Evolutionary conservation across 1,284 basidiomycete species (phyloP), one percentile per base, ranked within the genome.

Genomic region (Coniophora puteana): DNA sequence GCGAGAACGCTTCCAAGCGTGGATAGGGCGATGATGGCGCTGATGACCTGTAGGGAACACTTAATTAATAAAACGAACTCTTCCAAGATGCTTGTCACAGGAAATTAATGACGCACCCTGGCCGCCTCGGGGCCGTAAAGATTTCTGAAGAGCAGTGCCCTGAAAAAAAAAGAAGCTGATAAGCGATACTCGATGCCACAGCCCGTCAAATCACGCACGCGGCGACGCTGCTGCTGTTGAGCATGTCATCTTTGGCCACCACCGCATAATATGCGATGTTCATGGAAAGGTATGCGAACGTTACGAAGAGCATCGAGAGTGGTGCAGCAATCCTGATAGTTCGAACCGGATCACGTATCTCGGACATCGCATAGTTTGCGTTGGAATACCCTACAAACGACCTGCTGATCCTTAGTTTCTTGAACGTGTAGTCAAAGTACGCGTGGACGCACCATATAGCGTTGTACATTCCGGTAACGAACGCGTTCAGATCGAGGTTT

Each of bases 181-280:
- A 7, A 23, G n/a, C n/a, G n/a, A n/a, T n/a, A n/a, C n/a, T n/a
- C n/a, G n/a, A n/a, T n/a, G n/a, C n/a, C n/a, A n/a, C 22, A 10
- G 33, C 16, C 14, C 25, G 4, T 17, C 23, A 17, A 4, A 41
- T 29, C 3, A 62, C 77, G 49, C 49, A 80, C 78, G 81, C 83
- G 17, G 80, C 71, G 36, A 82, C 78, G 20, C 74, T 65, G 2
- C 76, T 69, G 30, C 80, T 80, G n/a, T 59, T 63, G 3, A 82
- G 51, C 28, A 87, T 82, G 46, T 85, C 83, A 3, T 63, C 60
- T 54, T 80, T 83, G 8, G 77, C 75, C 6, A 85, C 78, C 3
- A 76, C 83, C 0, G 78, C 74, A 51, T 82, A 83, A 55, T 85
- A 87, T 4, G 82, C 79, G 13, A 84, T 51, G 48, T 85, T 85